These are phyloP conservation scores for Besnoitia besnoiti DNA, from an alignment of 169 alveolate species.

Conservation along the genomic window DNA sequence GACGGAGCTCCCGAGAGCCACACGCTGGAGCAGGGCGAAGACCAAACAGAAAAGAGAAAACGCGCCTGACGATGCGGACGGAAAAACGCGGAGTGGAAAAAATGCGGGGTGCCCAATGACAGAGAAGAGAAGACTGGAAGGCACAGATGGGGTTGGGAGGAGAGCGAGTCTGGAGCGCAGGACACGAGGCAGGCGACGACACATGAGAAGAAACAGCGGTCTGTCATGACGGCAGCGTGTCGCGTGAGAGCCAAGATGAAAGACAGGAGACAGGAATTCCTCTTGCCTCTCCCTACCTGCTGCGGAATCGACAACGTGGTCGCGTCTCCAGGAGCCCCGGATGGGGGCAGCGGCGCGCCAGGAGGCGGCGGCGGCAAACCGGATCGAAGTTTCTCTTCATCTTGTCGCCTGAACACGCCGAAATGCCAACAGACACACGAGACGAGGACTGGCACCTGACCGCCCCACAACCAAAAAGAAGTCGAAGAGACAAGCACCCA, in stretches of 20 bases:
- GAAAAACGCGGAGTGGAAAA: background rate
- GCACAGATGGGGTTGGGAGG: background rate
- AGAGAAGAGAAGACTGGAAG: background rate
- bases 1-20: no score
- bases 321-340: background rate
- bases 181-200: no score
- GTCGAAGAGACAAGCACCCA: no score
- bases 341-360: conserved; percentile 6
- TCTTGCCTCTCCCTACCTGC: background rate
- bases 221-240: no score
- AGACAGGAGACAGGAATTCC: background rate
- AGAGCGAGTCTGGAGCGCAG: no score
- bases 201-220: background rate
- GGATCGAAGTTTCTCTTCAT: background rate
- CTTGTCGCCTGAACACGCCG: background rate
- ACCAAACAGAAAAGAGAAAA: background rate
- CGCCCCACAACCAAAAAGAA: no score
- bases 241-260: no score
- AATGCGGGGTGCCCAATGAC: background rate
- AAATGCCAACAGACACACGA: no score
- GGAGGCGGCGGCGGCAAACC: conserved; percentile 39
- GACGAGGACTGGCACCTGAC: no score
- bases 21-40: background rate
- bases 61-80: background rate
- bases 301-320: background rate